A percentile compares a stretch with the other conserved stretches of the same genome.
Conservation (phyloP, 495 filamentous ascomycete genomes). For the Penicillium manginii region DNA sequence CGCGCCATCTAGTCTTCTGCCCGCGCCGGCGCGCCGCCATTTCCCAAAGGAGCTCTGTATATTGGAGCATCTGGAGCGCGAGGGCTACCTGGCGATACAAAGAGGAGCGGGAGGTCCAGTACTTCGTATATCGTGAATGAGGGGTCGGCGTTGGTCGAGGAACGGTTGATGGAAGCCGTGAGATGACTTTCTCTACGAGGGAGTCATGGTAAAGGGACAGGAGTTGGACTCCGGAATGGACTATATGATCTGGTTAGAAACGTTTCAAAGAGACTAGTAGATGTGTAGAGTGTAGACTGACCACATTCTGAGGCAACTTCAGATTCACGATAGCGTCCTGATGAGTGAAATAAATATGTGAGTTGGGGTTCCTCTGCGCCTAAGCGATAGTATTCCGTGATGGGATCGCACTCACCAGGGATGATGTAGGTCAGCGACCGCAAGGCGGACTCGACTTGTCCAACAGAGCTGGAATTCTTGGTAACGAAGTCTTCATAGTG, state of each 20-base stretch:
- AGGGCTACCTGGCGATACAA: slow-evolving; percentile 79
- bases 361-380: background rate
- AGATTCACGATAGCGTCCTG: slow-evolving; percentile 89
- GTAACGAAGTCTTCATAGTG: slow-evolving; percentile 92
- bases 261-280: no score
- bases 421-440: slow-evolving; percentile 94
- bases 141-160: slow-evolving; percentile 62
- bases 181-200: slow-evolving; percentile 71
- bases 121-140: slow-evolving; percentile 87
- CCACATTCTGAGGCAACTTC: slow-evolving; percentile 91
- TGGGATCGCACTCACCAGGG: slow-evolving; percentile 60
- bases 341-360: background rate
- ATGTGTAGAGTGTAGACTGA: slow-evolving; percentile 30
- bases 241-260: slow-evolving; percentile 31
- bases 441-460: slow-evolving; percentile 89
- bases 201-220: slow-evolving; percentile 94
- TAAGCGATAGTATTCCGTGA: background rate
- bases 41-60: slow-evolving; percentile 88
- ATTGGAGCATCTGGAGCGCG: slow-evolving; percentile 84
- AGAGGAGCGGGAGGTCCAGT: slow-evolving; percentile 77
- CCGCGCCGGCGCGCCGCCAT: slow-evolving; percentile 83
- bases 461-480: slow-evolving; percentile 88
- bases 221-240: slow-evolving; percentile 86
- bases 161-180: slow-evolving; percentile 47
- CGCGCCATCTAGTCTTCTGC: slow-evolving; percentile 83